phyloP scores from a whole-genome alignment of 768 basidiomycete genomes.

The Imleria badia region DNA sequence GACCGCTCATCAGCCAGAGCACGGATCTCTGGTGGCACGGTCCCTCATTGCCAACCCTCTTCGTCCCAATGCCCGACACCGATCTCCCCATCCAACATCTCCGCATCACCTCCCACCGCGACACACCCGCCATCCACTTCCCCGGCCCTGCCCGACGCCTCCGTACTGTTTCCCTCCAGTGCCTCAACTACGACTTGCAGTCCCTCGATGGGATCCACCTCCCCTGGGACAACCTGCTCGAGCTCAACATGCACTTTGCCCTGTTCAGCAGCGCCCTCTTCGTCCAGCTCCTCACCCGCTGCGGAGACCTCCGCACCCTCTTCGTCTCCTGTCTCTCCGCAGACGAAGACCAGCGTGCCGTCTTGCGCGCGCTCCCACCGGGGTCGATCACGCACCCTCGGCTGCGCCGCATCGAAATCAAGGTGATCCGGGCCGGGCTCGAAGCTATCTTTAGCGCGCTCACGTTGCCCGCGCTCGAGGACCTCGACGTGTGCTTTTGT shows the following conservation, averaged over 20 bases:
- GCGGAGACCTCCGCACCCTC: slow-evolving; percentile 20
- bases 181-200: slow-evolving; percentile 19
- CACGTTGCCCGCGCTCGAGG: slow-evolving; percentile 28
- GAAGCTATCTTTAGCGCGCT: slow-evolving; percentile 19
- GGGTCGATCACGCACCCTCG: slow-evolving; percentile 19
- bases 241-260: slow-evolving; percentile 30
- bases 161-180: slow-evolving; percentile 22
- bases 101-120: slow-evolving; percentile 20
- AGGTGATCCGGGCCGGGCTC: slow-evolving; percentile 28
- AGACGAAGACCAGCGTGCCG: slow-evolving; percentile 13
- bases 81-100: slow-evolving; percentile 19
- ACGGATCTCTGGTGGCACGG: slow-evolving; percentile 35
- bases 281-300: slow-evolving; percentile 23
- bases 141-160: slow-evolving; percentile 16
- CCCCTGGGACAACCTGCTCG: slow-evolving; percentile 27
- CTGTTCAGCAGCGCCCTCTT: slow-evolving; percentile 23
- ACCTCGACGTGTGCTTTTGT: slow-evolving; percentile 33
- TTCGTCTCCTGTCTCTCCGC: slow-evolving; percentile 25
- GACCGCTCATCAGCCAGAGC: slow-evolving; percentile 21
- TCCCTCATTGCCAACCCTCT: slow-evolving; percentile 20
- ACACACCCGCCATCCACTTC: slow-evolving; percentile 13
- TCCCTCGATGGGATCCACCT: slow-evolving; percentile 25
- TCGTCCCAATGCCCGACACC: slow-evolving; percentile 2
- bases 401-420: slow-evolving; percentile 29
- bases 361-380: slow-evolving; percentile 2